Conservation (phyloP, 2,329 filamentous ascomycete species). For the Teratosphaeria pseudoeucalypti region DNA sequence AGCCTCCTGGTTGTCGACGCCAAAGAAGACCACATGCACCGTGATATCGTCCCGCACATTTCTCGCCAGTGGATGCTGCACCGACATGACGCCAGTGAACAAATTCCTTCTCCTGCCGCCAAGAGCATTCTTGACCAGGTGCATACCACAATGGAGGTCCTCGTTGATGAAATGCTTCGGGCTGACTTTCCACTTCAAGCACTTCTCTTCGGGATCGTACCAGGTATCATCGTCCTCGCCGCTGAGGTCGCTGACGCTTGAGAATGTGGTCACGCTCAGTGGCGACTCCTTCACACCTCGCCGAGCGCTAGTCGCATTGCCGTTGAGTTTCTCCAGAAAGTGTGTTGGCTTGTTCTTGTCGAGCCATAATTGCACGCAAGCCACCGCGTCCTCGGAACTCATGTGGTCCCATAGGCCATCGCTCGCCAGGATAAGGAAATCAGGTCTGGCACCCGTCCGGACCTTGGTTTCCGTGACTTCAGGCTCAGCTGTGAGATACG, state of each 20-base stretch:
- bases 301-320: background rate
- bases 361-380: slow-evolving; percentile 46
- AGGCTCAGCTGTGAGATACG: slow-evolving; percentile 59
- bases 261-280: background rate
- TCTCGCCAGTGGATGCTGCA: slow-evolving; percentile 25
- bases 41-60: slow-evolving; percentile 42
- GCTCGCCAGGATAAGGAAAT: slow-evolving; percentile 56
- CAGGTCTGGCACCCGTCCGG: slow-evolving; percentile 31
- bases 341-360: slow-evolving; percentile 25
- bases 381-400: slow-evolving; percentile 23
- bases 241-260: slow-evolving; percentile 1
- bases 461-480: slow-evolving; percentile 50
- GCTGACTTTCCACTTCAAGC: slow-evolving; percentile 31
- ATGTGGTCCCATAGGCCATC: slow-evolving; percentile 51
- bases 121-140: slow-evolving; percentile 43
- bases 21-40: slow-evolving; percentile 46
- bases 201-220: slow-evolving; percentile 26
- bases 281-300: background rate
- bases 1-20: slow-evolving; percentile 14
- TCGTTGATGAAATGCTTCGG: slow-evolving; percentile 39
- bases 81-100: slow-evolving; percentile 29
- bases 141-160: slow-evolving; percentile 43
- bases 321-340: slow-evolving; percentile 8
- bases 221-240: slow-evolving; percentile 25
- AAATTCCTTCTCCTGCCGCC: slow-evolving; percentile 37